These are phyloP conservation scores for Orbilia oligospora DNA, from an alignment of 2,329 filamentous ascomycete species.

Conservation along the genomic window DNA sequence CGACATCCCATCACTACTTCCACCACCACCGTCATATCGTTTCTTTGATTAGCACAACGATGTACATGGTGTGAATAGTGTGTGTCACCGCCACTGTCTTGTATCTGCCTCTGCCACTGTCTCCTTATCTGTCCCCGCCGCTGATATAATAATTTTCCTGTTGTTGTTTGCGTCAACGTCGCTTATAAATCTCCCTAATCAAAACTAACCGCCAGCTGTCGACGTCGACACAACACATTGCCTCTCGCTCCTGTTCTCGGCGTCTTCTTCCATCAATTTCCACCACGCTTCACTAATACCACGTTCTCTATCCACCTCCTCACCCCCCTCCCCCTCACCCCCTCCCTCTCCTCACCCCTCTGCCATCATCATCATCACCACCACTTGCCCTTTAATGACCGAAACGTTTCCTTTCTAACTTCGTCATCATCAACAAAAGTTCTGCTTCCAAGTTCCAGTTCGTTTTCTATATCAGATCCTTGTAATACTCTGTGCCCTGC, in stretches of 20 bases:
- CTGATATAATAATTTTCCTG: conserved; percentile 28
- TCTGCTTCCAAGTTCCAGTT: conserved; percentile 36
- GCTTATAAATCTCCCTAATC: conserved; percentile 57
- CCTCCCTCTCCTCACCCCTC: neutral
- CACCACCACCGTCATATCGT: conserved; percentile 46
- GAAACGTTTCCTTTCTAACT: conserved; percentile 49
- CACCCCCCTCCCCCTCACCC: neutral
- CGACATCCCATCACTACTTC: neutral
- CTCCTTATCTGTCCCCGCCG: conserved; percentile 9
- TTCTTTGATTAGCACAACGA: conserved; percentile 61
- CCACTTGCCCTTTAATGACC: conserved; percentile 50
- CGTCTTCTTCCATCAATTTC: conserved; percentile 39
- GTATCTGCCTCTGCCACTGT: neutral
- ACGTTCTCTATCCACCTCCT: neutral
- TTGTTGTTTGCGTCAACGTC: conserved; percentile 33
- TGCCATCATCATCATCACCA: neutral
- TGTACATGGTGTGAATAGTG: conserved; percentile 49
- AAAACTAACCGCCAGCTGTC: conserved; percentile 55
- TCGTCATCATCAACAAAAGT: conserved; percentile 43
- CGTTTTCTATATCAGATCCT: conserved; percentile 2
- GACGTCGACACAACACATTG: conserved; percentile 53
- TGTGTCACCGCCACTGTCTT: conserved; percentile 1
- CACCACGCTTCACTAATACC: conserved; percentile 30
- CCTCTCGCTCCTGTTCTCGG: conserved; percentile 7
- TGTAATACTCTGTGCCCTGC: conserved; percentile 14